These are phyloP conservation scores for Phyllosticta paracitricarpa DNA, from an alignment of 2,329 filamentous ascomycete genomes.

Conservation along the genomic window DNA sequence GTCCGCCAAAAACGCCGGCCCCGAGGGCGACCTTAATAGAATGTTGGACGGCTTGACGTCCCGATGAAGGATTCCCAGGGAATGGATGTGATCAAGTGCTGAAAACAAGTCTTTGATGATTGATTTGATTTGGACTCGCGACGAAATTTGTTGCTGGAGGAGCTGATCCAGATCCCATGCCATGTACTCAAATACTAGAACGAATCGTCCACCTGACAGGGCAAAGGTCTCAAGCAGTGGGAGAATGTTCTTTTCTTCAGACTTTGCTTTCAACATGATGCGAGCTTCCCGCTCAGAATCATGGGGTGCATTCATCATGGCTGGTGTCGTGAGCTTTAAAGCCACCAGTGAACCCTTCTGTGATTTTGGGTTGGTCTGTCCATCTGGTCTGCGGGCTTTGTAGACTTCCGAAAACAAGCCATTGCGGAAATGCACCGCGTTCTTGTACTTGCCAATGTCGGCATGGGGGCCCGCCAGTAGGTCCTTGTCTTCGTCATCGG, in stretches of 20 bases:
- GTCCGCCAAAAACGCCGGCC: constrained; percentile 73
- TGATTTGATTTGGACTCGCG: constrained; percentile 29
- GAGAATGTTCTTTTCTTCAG: constrained; percentile 45
- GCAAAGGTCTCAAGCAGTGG: constrained; percentile 62
- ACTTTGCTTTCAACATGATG: constrained; percentile 53
- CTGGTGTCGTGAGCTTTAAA: constrained; percentile 76
- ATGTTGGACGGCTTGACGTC: constrained; percentile 93
- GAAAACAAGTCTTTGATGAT: constrained; percentile 59
- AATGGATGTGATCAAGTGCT: constrained; percentile 63
- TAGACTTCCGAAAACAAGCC: constrained; percentile 82
- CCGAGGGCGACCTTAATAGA: constrained; percentile 55
- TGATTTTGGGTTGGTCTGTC: constrained; percentile 18
- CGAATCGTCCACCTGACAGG: constrained; percentile 59
- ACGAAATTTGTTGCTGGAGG: constrained; percentile 40
- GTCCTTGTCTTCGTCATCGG: neutral
- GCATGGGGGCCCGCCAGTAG: neutral
- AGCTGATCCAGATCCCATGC: constrained; percentile 62
- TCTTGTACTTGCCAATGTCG: constrained; percentile 44
- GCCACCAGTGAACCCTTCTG: constrained; percentile 42
- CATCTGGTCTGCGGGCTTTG: constrained; percentile 43
- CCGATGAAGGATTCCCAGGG: constrained; percentile 71
- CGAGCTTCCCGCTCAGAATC: constrained; percentile 70
- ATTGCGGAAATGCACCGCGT: constrained; percentile 47
- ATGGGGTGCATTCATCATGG: constrained; percentile 67
- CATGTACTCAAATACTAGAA: constrained; percentile 80